A percentile compares a stretch with the other conserved stretches of the same genome.
These are phyloP conservation scores for Backusella westeae DNA, from an alignment of 192 early-diverging fungal genomes.

Conservation along the genomic window DNA sequence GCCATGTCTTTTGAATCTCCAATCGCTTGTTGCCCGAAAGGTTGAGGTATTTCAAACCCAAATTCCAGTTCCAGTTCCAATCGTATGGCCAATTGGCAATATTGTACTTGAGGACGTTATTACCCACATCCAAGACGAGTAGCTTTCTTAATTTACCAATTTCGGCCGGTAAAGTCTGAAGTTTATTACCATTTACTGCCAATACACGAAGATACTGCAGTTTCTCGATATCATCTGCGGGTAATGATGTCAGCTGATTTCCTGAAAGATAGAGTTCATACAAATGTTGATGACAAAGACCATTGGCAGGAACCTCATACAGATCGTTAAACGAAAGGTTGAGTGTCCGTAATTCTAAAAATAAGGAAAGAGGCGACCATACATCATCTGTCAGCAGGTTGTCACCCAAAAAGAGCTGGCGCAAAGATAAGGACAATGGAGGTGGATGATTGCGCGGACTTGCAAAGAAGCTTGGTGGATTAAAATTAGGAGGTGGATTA, in stretches of 20 bases:
- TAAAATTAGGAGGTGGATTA: conserved; percentile 48
- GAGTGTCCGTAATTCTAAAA: conserved; percentile 73
- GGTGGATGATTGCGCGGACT: conserved; percentile 48
- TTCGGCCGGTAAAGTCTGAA: conserved; percentile 87
- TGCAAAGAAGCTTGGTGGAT: conserved; percentile 47
- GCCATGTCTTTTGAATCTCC: conserved; percentile 77
- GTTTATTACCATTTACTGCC: conserved; percentile 87
- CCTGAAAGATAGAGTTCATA: conserved; percentile 81
- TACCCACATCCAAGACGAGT: conserved; percentile 80
- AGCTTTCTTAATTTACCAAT: conserved; percentile 84
- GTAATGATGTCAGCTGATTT: conserved; percentile 79
- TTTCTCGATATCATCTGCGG: conserved; percentile 81
- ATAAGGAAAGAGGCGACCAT: conserved; percentile 67
- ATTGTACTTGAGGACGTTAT: conserved; percentile 88
- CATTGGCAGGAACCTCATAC: conserved; percentile 76
- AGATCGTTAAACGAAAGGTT: conserved; percentile 84
- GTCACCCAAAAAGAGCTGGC: conserved; percentile 72
- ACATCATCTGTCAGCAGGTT: conserved; percentile 83
- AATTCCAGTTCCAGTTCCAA: conserved; percentile 98
- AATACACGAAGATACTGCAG: conserved; percentile 68
- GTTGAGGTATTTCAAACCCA: conserved; percentile 85
- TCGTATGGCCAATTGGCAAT: conserved; percentile 94
- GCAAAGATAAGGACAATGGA: conserved; percentile 56
- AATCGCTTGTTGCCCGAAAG: conserved; percentile 88
- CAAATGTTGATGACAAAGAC: conserved; percentile 69